Conservation (phyloP, 1,284 basidiomycete genomes). For the Tylopilus sp. region DNA sequence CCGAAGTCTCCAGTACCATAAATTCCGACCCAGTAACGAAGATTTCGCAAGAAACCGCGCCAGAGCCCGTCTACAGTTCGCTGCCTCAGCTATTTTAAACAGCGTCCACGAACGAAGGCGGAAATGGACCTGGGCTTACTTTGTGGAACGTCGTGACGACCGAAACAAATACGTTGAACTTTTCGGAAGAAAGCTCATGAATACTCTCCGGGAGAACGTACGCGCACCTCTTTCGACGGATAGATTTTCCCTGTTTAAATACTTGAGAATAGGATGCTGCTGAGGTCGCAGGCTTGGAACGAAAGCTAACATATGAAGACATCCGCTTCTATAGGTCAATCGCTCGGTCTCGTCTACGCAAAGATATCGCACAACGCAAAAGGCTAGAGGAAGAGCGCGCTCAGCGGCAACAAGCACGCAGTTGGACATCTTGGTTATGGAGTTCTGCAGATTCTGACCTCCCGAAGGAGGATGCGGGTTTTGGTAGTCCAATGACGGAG, state of each 20-base stretch:
- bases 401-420: constrained; percentile 47
- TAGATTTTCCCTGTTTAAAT: constrained; percentile 10
- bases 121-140: constrained; percentile 93
- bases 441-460: constrained; percentile 48
- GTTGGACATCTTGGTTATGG: constrained; percentile 89
- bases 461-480: constrained; percentile 47
- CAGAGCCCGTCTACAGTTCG: constrained; percentile 78
- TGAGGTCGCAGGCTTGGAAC: constrained; percentile 70
- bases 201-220: constrained; percentile 48
- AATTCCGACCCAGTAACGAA: constrained; percentile 65
- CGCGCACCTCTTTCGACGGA: constrained; percentile 13
- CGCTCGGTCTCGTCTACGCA: constrained; percentile 83
- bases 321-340: constrained; percentile 98
- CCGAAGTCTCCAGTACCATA: constrained; percentile 62
- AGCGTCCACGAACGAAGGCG: constrained; percentile 83
- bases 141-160: constrained; percentile 86
- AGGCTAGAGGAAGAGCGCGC: constrained; percentile 67
- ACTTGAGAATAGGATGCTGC: constrained; percentile 50
- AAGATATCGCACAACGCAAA: constrained; percentile 73
- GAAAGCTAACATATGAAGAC: constrained; percentile 88
- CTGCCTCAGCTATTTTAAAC: constrained; percentile 76
- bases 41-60: constrained; percentile 67
- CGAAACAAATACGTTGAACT: constrained; percentile 80
- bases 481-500: constrained; percentile 77
- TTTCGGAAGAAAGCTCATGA: constrained; percentile 76